phyloP scores from a whole-genome alignment of 805 yeast species.

The Wickerhamiella dianesei region DNA sequence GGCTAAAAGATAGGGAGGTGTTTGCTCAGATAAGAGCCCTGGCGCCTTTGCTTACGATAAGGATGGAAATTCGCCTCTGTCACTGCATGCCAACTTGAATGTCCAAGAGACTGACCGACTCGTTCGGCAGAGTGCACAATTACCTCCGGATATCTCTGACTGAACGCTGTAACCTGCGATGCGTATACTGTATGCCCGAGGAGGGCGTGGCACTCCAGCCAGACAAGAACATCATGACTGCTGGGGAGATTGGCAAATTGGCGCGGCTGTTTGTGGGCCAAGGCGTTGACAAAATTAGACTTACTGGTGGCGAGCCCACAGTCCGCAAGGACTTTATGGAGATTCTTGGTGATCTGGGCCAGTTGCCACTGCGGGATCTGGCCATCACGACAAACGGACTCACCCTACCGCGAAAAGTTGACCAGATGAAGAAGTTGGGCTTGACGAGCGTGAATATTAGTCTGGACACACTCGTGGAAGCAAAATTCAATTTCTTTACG shows the following conservation, averaged over 20 bases:
- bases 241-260: constrained; percentile 33
- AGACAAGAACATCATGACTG: constrained; percentile 28
- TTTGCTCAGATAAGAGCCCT: no score
- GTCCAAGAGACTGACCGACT: constrained; percentile 27
- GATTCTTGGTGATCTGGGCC: constrained; percentile 29
- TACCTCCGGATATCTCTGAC: constrained; percentile 39
- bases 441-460: constrained; percentile 36
- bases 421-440: constrained; percentile 30
- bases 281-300: constrained; percentile 39
- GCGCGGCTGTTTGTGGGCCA: constrained; percentile 33
- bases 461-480: constrained; percentile 38
- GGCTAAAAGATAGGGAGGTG: no score
- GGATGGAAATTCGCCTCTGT: not conserved
- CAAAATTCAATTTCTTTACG: constrained; percentile 36
- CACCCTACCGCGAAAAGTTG: constrained; percentile 36
- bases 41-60: not conserved
- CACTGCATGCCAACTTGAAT: not conserved
- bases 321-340: constrained; percentile 38
- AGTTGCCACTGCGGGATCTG: constrained; percentile 34
- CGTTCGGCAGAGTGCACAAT: constrained; percentile 33
- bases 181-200: constrained; percentile 43
- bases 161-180: constrained; percentile 36
- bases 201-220: constrained; percentile 41
- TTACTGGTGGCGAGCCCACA: constrained; percentile 48
- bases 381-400: constrained; percentile 42